Conservation (phyloP, 352 stramenopile genomes). For the Phytophthora ramorum region DNA sequence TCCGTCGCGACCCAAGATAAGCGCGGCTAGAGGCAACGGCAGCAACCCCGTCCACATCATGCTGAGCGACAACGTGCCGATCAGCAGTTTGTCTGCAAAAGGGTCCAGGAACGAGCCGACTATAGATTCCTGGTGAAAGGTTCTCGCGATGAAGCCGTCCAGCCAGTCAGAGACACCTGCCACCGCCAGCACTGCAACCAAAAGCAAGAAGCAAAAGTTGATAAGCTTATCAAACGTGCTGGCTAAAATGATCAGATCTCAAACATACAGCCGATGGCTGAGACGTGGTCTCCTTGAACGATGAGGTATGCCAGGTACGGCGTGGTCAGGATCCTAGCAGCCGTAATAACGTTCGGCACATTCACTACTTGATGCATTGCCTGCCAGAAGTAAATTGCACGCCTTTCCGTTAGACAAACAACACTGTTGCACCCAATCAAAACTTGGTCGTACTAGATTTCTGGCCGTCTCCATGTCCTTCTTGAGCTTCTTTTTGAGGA, state of each 20-base stretch:
- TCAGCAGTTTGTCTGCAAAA: slow-evolving; percentile 84
- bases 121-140: slow-evolving; percentile 81
- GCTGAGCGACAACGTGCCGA: slow-evolving; percentile 77
- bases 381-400: slow-evolving; percentile 19
- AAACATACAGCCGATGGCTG: slow-evolving; percentile 68
- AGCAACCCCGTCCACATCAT: slow-evolving; percentile 76
- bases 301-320: slow-evolving; percentile 83
- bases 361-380: slow-evolving; percentile 80
- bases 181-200: slow-evolving; percentile 64
- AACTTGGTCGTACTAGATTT: slow-evolving; percentile 39
- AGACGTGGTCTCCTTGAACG: slow-evolving; percentile 67
- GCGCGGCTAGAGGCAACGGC: slow-evolving; percentile 60
- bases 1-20: slow-evolving; percentile 80
- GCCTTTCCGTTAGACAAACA: background rate
- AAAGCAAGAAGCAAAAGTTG: background rate
- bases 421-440: background rate
- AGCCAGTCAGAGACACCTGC: slow-evolving; percentile 83
- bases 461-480: slow-evolving; percentile 59
- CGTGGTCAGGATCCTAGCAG: slow-evolving; percentile 75
- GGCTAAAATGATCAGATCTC: background rate
- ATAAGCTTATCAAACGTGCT: background rate
- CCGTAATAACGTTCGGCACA: slow-evolving; percentile 83
- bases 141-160: slow-evolving; percentile 82
- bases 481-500: slow-evolving; percentile 59
- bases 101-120: slow-evolving; percentile 85